Evolutionary conservation across 257 asterid species (phyloP), one percentile per base, ranked within the genome.

Genomic region (Phtheirospermum japonicum): DNA sequence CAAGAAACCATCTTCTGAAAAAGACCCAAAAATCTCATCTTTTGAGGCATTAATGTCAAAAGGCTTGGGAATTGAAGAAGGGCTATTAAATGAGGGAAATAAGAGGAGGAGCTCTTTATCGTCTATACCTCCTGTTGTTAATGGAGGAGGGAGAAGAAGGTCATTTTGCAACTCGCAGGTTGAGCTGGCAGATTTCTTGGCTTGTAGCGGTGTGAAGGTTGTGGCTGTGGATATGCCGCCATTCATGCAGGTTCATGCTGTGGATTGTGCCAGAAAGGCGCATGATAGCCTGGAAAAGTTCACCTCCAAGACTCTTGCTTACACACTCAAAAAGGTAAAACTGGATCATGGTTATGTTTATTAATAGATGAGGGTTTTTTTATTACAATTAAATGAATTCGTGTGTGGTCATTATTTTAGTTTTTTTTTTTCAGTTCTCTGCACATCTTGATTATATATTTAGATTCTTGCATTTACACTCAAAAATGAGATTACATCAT

Each of bases 221-320:
- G 94, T 88, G 60, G 90, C 98, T 12, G 98, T 88, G 17, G 98
- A 91, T 70, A 91, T 91, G 98, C 92, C 96, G 2, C 94, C 98
- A 4, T 88, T 78, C 73, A 86, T 91, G 98, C 96, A 88, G 80
- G 80, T 88, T 73, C 98, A 91, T 69, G 98, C 90, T 52, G 95
- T 91, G 7, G 86, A 86, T 77, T 88, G 84, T 76, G 95, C 96
- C 9, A 84, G 98, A 75, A 91, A 84, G 66, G 74, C 91, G 45
- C 83, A 68, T 73, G 98, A 91, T 73, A 91, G 98, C 83, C 68
- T 91, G 82, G 98, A 91, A 59, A 91, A 88, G 82, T 91, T 88
- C 88, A 84, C 96, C 20, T 86, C 98, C 63, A 91, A 80, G 81
- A 71, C 94, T 43, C 98, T 91, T 37, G 98, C 96, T 61, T 73